Base-by-base conservation (phyloP, 2,329 filamentous ascomycete species). In the Fusarium brevicatenulatum region DNA sequence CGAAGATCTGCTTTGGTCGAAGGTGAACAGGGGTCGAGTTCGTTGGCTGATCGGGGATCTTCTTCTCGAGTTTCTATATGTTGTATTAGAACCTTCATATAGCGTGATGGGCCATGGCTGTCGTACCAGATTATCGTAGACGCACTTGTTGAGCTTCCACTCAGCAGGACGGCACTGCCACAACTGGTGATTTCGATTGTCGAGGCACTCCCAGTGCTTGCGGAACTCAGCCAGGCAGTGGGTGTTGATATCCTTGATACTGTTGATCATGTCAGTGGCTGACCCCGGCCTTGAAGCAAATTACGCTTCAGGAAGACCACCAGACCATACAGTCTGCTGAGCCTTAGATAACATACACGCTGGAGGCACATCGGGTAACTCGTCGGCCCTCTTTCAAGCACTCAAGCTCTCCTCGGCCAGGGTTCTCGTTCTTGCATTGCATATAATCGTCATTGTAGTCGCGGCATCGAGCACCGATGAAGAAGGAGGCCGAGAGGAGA, bases 361-460 rank as follows among this genome's bases (percentile, higher is more conserved):
- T 97, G 78, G 93, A 92, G 67, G 96, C 96, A 87, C 96, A 99
- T 85, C 96, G 91, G 78, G 96, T 99, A 71, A 99, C 96, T 84
- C 96, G 93, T 83, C 96, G 90, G 64, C 96, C 96, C 86, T 99
- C 96, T 88, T 94, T 95, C 89, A 99, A 86, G 85, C 96, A 99
- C 77, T 97, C 94, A 73, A 97, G 84, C 87, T 99, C 96, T 82
- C 95, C 96, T 84, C 90, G 91, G 79, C 96, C 96, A 72, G 93
- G 92, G 79, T 94, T 91, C 85, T 98, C 95, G 77, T 90, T 93
- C 92, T 99, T 99, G 92, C 96, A 99, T 87, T 97, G 93, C 95
- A 99, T 99, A 86, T 93, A 99, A 86, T 99, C 96, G 87, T 99
- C 96, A 85, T 98, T 98, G 89, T 95, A 99, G 71, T 93, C 88